Conservation (phyloP, 139 green algal genomes). For the Edaphochlamys debaryana region DNA sequence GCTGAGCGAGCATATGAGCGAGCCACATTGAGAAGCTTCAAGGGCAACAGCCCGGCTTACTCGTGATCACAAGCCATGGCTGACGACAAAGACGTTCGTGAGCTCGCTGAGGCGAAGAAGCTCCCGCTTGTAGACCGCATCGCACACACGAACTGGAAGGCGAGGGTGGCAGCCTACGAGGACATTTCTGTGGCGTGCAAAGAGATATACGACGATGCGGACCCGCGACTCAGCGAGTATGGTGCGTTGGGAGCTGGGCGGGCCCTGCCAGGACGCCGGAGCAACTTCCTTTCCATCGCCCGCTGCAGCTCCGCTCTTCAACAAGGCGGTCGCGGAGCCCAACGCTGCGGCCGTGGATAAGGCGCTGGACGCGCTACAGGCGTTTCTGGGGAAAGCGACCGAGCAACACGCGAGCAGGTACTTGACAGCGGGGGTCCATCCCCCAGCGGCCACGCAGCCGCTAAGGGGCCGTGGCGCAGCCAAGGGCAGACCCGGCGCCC, state of each 20-base stretch:
- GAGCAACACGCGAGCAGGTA: conserved; percentile 66
- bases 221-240: conserved; percentile 75
- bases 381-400: conserved; percentile 69
- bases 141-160: conserved; percentile 92
- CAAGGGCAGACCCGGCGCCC: too few species aligned
- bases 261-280: neutral
- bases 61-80: conserved; percentile 23
- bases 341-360: conserved; percentile 94
- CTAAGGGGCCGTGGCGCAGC: too few species aligned
- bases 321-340: conserved; percentile 83
- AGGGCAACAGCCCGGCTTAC: too few species aligned
- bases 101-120: conserved; percentile 71
- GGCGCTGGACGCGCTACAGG: conserved; percentile 83
- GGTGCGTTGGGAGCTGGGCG: conserved; percentile 52
- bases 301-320: conserved; percentile 79
- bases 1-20: too few species aligned
- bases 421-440: too few species aligned
- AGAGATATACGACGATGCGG: conserved; percentile 66
- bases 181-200: conserved; percentile 71
- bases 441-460: too few species aligned
- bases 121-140: conserved; percentile 72
- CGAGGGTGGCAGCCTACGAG: conserved; percentile 81
- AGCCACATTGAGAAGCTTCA: too few species aligned
- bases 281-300: neutral
- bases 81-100: conserved; percentile 37